phyloP scores from a whole-genome alignment of 1,284 basidiomycete genomes.

The Hymenochaete sp. region DNA sequence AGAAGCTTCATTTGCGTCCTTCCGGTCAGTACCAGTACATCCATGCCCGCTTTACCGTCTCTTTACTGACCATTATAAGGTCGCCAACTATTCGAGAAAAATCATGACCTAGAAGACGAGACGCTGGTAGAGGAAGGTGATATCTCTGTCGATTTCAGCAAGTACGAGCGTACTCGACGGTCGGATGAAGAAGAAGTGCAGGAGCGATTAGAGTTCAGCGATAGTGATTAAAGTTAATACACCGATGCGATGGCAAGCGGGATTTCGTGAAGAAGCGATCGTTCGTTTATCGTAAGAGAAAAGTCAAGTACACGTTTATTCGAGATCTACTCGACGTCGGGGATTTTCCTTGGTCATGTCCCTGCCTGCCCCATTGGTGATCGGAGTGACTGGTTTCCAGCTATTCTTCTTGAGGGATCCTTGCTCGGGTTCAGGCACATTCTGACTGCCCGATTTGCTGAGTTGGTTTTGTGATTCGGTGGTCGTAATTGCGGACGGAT shows the following conservation, averaged over 20 bases:
- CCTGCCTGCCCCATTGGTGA: conserved; percentile 12
- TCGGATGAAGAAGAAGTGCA: conserved; percentile 57
- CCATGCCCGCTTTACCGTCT: not conserved
- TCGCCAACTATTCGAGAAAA: conserved; percentile 81
- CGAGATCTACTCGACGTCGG: conserved; percentile 6
- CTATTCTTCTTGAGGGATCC: conserved; percentile 36
- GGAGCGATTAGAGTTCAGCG: conserved; percentile 63
- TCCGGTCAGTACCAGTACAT: conserved; percentile 45
- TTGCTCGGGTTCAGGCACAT: conserved; percentile 52
- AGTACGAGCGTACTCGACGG: conserved; percentile 67
- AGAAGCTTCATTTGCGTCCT: conserved; percentile 53
- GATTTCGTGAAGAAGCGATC: not conserved
- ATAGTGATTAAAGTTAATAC: conserved; percentile 71
- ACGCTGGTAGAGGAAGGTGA: conserved; percentile 73
- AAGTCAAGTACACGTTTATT: conserved; percentile 3
- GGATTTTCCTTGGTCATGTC: not conserved
- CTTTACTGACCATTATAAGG: conserved; percentile 37
- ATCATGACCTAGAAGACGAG: conserved; percentile 64
- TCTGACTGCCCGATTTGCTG: conserved; percentile 9
- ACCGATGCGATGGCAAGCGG: no score
- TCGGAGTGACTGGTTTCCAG: conserved; percentile 20
- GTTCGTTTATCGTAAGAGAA: not conserved
- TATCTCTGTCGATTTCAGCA: conserved; percentile 77
- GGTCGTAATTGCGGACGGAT: conserved; percentile 27
- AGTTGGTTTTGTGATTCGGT: conserved; percentile 17